These are phyloP conservation scores for Fraxinus greggii DNA, from an alignment of 305 asterid genomes.

Conservation along the genomic window DNA sequence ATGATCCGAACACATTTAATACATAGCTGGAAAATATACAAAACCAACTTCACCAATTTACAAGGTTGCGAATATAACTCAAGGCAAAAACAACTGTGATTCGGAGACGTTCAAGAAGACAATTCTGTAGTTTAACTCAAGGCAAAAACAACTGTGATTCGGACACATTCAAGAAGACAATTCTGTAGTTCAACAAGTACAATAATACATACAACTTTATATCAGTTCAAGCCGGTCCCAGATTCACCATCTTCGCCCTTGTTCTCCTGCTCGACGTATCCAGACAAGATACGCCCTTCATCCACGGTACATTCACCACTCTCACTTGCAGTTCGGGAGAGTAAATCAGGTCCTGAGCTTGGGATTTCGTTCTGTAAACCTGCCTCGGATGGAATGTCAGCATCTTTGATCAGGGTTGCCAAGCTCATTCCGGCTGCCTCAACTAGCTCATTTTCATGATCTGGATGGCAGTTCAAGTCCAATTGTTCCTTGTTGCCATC, in stretches of 20 bases:
- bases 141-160: slow-evolving; percentile 3
- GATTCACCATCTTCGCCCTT: slow-evolving; percentile 21
- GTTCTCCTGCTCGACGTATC: slow-evolving; percentile 24
- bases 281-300: slow-evolving; percentile 28
- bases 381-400: slow-evolving; percentile 44
- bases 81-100: neutral
- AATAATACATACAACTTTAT: neutral
- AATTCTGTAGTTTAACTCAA: neutral
- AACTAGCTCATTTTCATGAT: slow-evolving; percentile 60
- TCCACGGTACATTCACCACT: slow-evolving; percentile 19
- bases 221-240: neutral
- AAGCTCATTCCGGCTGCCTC: slow-evolving; percentile 57
- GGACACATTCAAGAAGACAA: neutral
- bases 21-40: neutral
- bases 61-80: neutral
- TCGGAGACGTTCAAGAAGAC: neutral
- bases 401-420: slow-evolving; percentile 43
- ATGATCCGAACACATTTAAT: neutral
- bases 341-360: slow-evolving; percentile 22
- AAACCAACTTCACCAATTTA: neutral
- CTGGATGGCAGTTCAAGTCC: slow-evolving; percentile 84
- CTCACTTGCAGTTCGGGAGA: slow-evolving; percentile 19
- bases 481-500: slow-evolving; percentile 46
- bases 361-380: slow-evolving; percentile 34
- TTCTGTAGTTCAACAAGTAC: neutral